These are phyloP conservation scores for Podila horticola DNA, from an alignment of 192 early-diverging fungal species.

Conservation along the genomic window DNA sequence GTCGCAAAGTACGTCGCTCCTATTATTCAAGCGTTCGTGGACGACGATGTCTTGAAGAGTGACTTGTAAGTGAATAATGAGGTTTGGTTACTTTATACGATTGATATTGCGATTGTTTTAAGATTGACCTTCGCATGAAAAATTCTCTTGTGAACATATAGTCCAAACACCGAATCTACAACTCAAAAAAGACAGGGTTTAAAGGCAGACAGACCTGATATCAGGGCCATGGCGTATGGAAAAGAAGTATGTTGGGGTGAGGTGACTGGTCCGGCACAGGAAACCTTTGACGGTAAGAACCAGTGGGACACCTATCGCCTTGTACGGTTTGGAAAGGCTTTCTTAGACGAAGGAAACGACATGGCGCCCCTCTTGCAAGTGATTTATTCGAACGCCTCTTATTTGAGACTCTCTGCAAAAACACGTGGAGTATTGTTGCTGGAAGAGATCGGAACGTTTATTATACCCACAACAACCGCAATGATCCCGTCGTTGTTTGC, in stretches of 20 bases:
- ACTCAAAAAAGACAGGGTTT: slow-evolving; percentile 7
- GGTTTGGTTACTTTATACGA: neutral
- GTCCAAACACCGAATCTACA: slow-evolving; percentile 9
- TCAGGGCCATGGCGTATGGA: slow-evolving; percentile 4
- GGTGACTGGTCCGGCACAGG: slow-evolving; percentile 2
- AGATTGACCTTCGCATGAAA: neutral
- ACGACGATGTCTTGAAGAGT: neutral
- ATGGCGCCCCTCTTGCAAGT: slow-evolving; percentile 4
- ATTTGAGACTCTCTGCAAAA: slow-evolving; percentile 1
- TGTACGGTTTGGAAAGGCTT: slow-evolving; percentile 9
- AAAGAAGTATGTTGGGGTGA: slow-evolving; percentile 8
- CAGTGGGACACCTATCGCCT: slow-evolving; percentile 9
- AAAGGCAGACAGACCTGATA: slow-evolving; percentile 10
- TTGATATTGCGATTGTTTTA: neutral
- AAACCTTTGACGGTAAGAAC: neutral
- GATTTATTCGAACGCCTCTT: neutral
- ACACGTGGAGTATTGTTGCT: neutral
- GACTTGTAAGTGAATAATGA: slow-evolving; percentile 6
- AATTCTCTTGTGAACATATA: neutral
- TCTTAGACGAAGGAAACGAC: neutral
- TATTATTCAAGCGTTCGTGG: slow-evolving; percentile 8
- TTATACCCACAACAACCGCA: slow-evolving; percentile 3
- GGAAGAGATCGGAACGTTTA: slow-evolving; percentile 2
- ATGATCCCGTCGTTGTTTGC: slow-evolving; percentile 19
- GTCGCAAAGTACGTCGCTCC: slow-evolving; percentile 1